These are phyloP conservation scores for Calonectria leucothoes DNA, from an alignment of 2,329 filamentous ascomycete genomes.

Conservation along the genomic window DNA sequence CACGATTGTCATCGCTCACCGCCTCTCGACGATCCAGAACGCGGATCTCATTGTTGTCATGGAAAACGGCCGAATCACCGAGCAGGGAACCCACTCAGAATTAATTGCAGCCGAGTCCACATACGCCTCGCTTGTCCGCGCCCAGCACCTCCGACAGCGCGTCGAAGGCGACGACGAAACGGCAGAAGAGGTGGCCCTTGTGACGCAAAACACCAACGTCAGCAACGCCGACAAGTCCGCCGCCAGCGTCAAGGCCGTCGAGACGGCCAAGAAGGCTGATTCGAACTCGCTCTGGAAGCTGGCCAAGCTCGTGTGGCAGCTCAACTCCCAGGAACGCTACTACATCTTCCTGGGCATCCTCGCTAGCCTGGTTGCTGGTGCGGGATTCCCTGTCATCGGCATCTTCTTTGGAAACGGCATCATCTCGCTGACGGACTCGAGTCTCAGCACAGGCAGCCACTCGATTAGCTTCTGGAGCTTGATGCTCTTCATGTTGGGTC, in stretches of 20 bases:
- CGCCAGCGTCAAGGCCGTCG: neutral
- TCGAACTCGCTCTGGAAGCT: neutral
- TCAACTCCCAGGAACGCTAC: constrained; percentile 1
- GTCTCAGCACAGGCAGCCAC: neutral
- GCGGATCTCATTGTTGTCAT: constrained; percentile 97
- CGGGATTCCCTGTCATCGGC: neutral
- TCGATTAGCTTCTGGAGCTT: constrained; percentile 1
- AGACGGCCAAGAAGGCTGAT: neutral
- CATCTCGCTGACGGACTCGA: neutral
- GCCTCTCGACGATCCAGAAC: constrained; percentile 91
- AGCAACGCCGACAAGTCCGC: neutral
- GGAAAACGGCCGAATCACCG: constrained; percentile 86
- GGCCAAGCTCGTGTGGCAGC: neutral
- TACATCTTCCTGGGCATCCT: neutral
- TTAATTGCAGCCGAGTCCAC: constrained; percentile 57
- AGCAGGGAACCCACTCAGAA: constrained; percentile 83
- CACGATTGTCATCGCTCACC: constrained; percentile 93
- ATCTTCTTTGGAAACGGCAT: neutral
- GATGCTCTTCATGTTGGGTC: neutral
- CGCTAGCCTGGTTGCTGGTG: neutral
- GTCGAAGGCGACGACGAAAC: neutral
- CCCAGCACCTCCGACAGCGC: neutral
- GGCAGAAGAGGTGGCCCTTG: neutral
- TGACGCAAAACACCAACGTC: neutral
- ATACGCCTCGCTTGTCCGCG: neutral